Conservation (phyloP, 768 basidiomycete genomes). For the Agrocybe pediades region DNA sequence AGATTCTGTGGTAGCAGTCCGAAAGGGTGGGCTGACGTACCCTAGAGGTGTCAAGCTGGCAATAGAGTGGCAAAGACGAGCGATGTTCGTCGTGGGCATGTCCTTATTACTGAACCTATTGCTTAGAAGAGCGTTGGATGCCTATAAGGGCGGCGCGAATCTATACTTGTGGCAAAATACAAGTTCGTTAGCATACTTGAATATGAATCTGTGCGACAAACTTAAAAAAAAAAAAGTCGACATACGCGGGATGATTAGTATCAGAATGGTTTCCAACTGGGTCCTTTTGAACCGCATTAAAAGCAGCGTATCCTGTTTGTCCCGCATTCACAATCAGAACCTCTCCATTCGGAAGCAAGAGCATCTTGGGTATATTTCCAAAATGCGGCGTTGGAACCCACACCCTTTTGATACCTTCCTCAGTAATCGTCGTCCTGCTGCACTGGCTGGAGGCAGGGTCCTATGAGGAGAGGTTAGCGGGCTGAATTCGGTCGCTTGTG, state of each 20-base stretch:
- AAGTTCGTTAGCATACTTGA: neutral
- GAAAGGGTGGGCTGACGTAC: conserved; percentile 22
- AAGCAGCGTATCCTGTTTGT: conserved; percentile 41
- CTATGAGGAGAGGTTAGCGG: conserved; percentile 33
- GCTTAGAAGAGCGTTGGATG: conserved; percentile 50
- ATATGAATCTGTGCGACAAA: too few relatives aligned
- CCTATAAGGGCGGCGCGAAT: conserved; percentile 49
- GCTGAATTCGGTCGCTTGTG: conserved; percentile 28
- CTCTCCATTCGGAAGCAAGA: conserved; percentile 45
- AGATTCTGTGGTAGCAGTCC: neutral
- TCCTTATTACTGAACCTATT: conserved; percentile 49
- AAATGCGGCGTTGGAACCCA: conserved; percentile 48
- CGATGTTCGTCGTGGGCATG: conserved; percentile 42
- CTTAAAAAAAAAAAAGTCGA: neutral
- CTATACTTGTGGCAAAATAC: conserved; percentile 4
- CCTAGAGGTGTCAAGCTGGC: conserved; percentile 59
- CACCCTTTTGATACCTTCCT: conserved; percentile 44
- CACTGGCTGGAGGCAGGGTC: conserved; percentile 38
- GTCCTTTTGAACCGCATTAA: conserved; percentile 35
- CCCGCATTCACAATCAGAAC: conserved; percentile 47
- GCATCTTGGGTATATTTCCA: conserved; percentile 38
- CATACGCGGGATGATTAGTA: conserved; percentile 30
- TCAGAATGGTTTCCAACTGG: too few relatives aligned
- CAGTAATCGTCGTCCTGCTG: conserved; percentile 40
- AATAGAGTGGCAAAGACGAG: conserved; percentile 64